Conservation (phyloP, 2,329 filamentous ascomycete species). For the Trichoderma semiorbis region DNA sequence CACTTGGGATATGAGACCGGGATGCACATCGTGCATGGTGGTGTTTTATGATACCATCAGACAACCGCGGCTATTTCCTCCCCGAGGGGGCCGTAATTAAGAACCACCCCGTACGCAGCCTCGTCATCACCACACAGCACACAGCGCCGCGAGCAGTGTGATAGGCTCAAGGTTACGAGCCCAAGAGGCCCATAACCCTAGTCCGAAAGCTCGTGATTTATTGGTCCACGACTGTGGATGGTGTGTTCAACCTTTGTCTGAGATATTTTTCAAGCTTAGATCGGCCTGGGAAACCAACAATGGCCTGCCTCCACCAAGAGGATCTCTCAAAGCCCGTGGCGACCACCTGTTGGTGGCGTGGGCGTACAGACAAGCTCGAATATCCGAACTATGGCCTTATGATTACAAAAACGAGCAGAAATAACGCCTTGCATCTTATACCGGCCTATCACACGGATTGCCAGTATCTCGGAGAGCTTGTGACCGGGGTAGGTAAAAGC, state of each 20-base stretch:
- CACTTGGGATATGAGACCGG: not conserved
- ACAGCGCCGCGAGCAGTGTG: not conserved
- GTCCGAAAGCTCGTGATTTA: not conserved
- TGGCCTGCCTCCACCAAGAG: not conserved
- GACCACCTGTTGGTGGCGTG: not conserved
- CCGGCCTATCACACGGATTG: not conserved
- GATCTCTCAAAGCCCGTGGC: not conserved
- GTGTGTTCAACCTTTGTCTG: not conserved
- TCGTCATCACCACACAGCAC: not conserved
- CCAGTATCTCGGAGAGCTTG: not conserved
- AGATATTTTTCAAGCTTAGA: not conserved
- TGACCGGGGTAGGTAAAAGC: not conserved
- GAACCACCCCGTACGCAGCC: not conserved
- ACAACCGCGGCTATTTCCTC: not conserved
- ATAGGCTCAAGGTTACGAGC: slow-evolving; percentile 3
- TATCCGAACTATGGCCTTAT: not conserved
- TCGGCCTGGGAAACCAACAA: not conserved
- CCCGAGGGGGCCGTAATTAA: not conserved
- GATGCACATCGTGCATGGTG: not conserved
- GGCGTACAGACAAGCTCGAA: not conserved
- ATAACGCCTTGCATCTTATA: not conserved
- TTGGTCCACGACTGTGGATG: slow-evolving; percentile 3
- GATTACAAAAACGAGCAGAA: not conserved
- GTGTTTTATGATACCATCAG: not conserved
- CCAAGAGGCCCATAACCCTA: not conserved